Conservation (phyloP, 495 filamentous ascomycete genomes). For the Hypoxylon fragiforme region DNA sequence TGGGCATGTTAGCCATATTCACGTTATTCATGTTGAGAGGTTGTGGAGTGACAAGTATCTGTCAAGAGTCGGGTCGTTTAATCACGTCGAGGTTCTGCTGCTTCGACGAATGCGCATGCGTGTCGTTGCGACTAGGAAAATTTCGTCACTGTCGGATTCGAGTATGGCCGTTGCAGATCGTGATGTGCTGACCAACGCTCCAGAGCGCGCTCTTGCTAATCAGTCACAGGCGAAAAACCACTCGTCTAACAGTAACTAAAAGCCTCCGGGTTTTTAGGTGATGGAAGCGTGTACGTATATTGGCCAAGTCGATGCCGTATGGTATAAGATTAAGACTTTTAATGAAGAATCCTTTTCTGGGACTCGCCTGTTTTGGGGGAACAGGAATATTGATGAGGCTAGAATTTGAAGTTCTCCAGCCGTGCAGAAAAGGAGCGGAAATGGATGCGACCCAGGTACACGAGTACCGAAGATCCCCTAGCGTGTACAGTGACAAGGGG, state of each 20-base stretch:
- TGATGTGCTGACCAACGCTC: neutral
- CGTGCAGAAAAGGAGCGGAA: constrained; percentile 27
- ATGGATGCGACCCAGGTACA: constrained; percentile 26
- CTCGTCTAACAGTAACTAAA: too few species aligned
- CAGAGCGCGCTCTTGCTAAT: constrained; percentile 20
- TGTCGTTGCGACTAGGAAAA: constrained; percentile 21
- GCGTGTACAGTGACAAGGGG: constrained; percentile 17
- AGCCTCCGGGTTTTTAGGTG: too few species aligned
- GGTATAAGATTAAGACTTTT: constrained; percentile 3
- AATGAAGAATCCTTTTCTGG: constrained; percentile 15
- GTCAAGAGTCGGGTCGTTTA: constrained; percentile 31
- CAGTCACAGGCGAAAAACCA: constrained; percentile 23
- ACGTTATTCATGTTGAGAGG: constrained; percentile 68
- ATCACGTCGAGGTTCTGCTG: constrained; percentile 15
- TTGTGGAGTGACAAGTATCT: constrained; percentile 33
- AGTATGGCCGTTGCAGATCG: neutral
- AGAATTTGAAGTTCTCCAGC: constrained; percentile 19
- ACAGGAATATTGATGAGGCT: constrained; percentile 21
- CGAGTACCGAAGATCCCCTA: constrained; percentile 15
- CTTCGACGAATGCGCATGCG: constrained; percentile 18
- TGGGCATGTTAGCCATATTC: constrained; percentile 67
- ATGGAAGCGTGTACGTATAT: constrained; percentile 17
- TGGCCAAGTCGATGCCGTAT: constrained; percentile 2
- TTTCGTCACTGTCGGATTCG: neutral
- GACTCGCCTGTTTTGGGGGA: constrained; percentile 9